A percentile compares a stretch with the other conserved stretches of the same genome.
Conservation (phyloP, 2,329 filamentous ascomycete species). For the Botryotinia calthae region DNA sequence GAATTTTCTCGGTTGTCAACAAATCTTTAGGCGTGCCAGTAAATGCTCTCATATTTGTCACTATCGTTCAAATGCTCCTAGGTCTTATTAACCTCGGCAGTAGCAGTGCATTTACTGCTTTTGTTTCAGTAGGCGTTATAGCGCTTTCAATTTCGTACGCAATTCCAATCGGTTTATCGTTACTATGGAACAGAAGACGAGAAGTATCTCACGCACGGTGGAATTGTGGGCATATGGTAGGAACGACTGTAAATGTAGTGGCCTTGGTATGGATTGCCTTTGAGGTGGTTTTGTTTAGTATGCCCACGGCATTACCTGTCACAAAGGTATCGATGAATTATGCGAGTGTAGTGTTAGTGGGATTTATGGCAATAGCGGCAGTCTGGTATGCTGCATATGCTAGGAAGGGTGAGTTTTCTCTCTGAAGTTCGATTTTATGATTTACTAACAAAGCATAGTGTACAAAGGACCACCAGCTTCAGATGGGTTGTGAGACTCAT, state of each 20-base stretch:
- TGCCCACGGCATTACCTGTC: slow-evolving; percentile 58
- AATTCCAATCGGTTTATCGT: slow-evolving; percentile 69
- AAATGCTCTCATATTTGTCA: slow-evolving; percentile 61
- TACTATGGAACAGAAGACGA: slow-evolving; percentile 61
- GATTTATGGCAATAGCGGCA: slow-evolving; percentile 51
- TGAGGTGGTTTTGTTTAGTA: slow-evolving; percentile 63
- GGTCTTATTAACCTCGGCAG: slow-evolving; percentile 70
- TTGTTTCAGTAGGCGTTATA: slow-evolving; percentile 69
- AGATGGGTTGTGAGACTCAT: slow-evolving; percentile 24
- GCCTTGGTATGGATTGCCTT: slow-evolving; percentile 57
- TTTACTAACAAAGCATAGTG: slow-evolving; percentile 20
- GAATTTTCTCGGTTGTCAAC: slow-evolving; percentile 60
- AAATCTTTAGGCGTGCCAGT: slow-evolving; percentile 60
- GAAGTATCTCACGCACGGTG: slow-evolving; percentile 55
- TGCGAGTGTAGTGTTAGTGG: slow-evolving; percentile 51
- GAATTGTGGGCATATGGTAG: slow-evolving; percentile 55
- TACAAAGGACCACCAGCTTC: slow-evolving; percentile 31
- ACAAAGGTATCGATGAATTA: slow-evolving; percentile 57
- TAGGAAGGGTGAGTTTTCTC: slow-evolving; percentile 45
- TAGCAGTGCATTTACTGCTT: slow-evolving; percentile 66
- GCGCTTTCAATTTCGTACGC: slow-evolving; percentile 70
- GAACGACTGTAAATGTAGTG: slow-evolving; percentile 56
- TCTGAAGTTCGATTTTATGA: not conserved
- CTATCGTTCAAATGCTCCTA: slow-evolving; percentile 62
- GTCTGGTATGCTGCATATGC: slow-evolving; percentile 52